These are phyloP conservation scores for Fusarium nematophilum DNA, from an alignment of 2,329 filamentous ascomycete genomes.

Conservation along the genomic window DNA sequence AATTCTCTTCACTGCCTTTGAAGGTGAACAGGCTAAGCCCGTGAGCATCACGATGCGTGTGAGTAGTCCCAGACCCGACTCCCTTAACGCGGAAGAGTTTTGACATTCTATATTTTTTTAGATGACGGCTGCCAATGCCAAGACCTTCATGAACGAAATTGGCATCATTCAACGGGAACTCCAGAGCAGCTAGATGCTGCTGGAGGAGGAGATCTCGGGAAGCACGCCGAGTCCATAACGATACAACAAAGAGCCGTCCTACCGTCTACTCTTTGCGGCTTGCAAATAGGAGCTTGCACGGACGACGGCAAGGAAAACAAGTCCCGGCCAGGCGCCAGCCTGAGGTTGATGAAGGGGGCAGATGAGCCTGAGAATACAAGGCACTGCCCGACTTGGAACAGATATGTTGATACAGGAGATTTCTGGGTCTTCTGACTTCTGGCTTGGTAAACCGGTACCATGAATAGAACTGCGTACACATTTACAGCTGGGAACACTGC, in stretches of 20 bases:
- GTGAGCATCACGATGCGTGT: slow-evolving; percentile 72
- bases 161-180: slow-evolving; percentile 63
- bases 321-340: slow-evolving; percentile 15
- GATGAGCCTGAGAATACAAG: slow-evolving; percentile 27
- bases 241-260: slow-evolving; percentile 12
- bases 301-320: slow-evolving; percentile 16
- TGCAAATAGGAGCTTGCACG: slow-evolving; percentile 20
- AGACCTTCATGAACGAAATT: slow-evolving; percentile 63
- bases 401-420: slow-evolving; percentile 31
- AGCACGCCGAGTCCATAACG: slow-evolving; percentile 20
- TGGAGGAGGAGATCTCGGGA: slow-evolving; percentile 9
- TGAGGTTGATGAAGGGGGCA: slow-evolving; percentile 14
- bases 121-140: slow-evolving; percentile 66
- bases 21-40: slow-evolving; percentile 64
- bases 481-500: slow-evolving; percentile 22
- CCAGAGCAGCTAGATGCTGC: slow-evolving; percentile 49
- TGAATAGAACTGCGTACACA: slow-evolving; percentile 41
- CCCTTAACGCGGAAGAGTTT: not conserved
- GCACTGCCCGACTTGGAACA: slow-evolving; percentile 31
- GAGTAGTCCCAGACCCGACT: slow-evolving; percentile 39
- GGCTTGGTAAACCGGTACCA: slow-evolving; percentile 24
- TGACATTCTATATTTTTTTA: slow-evolving; percentile 40
- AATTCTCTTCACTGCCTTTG: slow-evolving; percentile 74
- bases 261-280: slow-evolving; percentile 13
- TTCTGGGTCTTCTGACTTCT: slow-evolving; percentile 12